Percentiles rank a stretch among this genome's conserved stretches.
Conservation (phyloP, 2,329 filamentous ascomycete genomes). For the Hymenotorrendiella dingleyae region DNA sequence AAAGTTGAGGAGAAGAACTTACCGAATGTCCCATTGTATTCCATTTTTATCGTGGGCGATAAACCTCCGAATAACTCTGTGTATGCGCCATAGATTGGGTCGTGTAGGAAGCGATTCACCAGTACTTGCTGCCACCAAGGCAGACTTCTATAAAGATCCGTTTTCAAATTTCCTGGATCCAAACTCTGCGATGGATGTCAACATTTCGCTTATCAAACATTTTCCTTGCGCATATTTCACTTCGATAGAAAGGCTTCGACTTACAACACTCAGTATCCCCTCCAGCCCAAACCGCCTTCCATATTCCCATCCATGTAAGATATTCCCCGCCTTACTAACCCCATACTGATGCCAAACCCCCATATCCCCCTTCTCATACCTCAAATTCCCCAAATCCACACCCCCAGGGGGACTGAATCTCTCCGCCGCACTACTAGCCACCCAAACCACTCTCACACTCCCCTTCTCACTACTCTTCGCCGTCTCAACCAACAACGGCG, state of each 20-base stretch:
- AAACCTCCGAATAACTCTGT: slow-evolving; percentile 28
- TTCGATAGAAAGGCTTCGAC: background rate
- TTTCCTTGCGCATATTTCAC: background rate
- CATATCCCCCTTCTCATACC: slow-evolving; percentile 18
- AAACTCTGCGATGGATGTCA: slow-evolving; percentile 23
- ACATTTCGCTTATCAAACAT: background rate
- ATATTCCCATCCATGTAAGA: slow-evolving; percentile 21
- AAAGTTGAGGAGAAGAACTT: slow-evolving; percentile 1
- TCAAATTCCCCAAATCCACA: slow-evolving; percentile 22
- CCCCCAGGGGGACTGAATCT: slow-evolving; percentile 14
- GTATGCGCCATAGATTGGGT: slow-evolving; percentile 26
- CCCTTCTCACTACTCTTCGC: slow-evolving; percentile 21
- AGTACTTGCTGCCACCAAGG: slow-evolving; percentile 10
- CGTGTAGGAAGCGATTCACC: slow-evolving; percentile 13
- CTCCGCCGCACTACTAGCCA: slow-evolving; percentile 28
- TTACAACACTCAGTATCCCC: slow-evolving; percentile 25
- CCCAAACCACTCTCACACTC: slow-evolving; percentile 32
- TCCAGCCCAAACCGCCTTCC: slow-evolving; percentile 17
- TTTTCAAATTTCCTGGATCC: slow-evolving; percentile 28
- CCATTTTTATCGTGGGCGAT: slow-evolving; percentile 22
- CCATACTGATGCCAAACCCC: slow-evolving; percentile 19
- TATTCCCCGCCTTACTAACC: slow-evolving; percentile 25
- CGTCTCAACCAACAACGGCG: slow-evolving; percentile 30
- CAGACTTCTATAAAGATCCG: slow-evolving; percentile 16
- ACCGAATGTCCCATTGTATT: slow-evolving; percentile 26